Base-by-base conservation (phyloP, 805 yeast genomes). In the Trichomonascus vanleenenianus region DNA sequence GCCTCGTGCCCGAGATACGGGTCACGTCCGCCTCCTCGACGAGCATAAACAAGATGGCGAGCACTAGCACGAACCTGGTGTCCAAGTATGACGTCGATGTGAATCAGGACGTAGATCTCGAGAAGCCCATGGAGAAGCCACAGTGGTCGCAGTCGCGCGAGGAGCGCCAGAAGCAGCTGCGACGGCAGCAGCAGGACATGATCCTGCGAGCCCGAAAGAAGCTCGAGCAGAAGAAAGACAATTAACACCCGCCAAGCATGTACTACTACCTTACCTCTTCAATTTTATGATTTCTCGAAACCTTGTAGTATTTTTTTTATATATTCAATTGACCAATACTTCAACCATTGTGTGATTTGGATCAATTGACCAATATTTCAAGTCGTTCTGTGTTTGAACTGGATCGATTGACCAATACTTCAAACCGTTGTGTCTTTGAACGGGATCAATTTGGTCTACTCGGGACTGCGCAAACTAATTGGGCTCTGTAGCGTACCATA, bases 121-220 rank as follows among this genome's bases (percentile, higher is more conserved):
- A 48, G 10, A 32, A 34, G 27, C 40, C 47, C 2, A 9, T 27
- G 10, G 15, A 14, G 10, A 36, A 47, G 40, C 49, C 49, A 8
- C 52, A 62, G 40, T 70, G 82, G 82, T 58, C 69, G 48, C 56
- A 60, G 50, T 58, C 67, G 31, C 66, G 72, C 31, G 68, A 65
- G 39, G 69, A 66, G 49, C 70, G 79, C 45, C 70, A 71, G 42
- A 58, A 57, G 42, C 65, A 64, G 30, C 64, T 78, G 44, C 70
- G 69, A 38, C 66, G 67, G 44, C 78, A 74, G 61, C 75, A 74
- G 45, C 71, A 72, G 46, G 74, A 74, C 41, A 73, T 83, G 81
- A 72, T 83, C 36, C 59, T 76, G 58, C 68, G 71, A 46, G 86
- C 88, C 1, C 74, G 88, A 53, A 63, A 70, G 53, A 73, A 81